Base-by-base conservation (phyloP, 2,329 filamentous ascomycete genomes). In the Ophiosphaerella korrae region DNA sequence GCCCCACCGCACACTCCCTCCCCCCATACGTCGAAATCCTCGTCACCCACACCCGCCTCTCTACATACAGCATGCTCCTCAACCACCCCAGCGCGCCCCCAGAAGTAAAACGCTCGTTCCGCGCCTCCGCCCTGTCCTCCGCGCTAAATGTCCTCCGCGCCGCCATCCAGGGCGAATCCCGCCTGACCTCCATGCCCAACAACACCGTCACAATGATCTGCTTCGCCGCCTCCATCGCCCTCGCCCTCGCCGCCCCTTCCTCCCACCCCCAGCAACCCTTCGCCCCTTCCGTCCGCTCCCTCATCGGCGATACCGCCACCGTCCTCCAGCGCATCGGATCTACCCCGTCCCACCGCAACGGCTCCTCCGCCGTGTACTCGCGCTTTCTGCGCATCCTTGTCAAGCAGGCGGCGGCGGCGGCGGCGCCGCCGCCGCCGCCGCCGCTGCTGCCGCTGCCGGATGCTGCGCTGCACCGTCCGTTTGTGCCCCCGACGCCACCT, bases 151-250 rank as follows among this genome's bases (percentile, higher is more conserved):
- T 90, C 4, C 83, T 90, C 78, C 83, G 88, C 18, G 86, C 85
- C 1, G 87, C 87, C 0, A 88, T 90, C 5, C 87, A 89, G 68
- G 87, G 87, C 31, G 88, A 90, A 64, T 76, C 80, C 0, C 82
- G 87, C 53, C 78, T 90, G 0, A 85, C 85, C 48, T 89, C 87
- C 0, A 90, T 90, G 87, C 88, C 88, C 0, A 90, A 90, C 70
- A 90, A 90, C 60, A 89, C 88, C 0, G 83, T 87, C 48, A 88
- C 90, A 57, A 90, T 90, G 88, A 88, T 90, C 11, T 88, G 87
- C 1, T 90, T 89, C 57, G 87, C 88, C 0, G 71, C 66, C 13
- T 70, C 62, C 32, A 60, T 71, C 75, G 85, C 39, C 80, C 82
- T 43, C 73, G 89, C 48, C 84, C 52, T 72, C 16, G 69, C 68